Base-by-base conservation (phyloP, 768 basidiomycete species). In the Leccinellum luteum region DNA sequence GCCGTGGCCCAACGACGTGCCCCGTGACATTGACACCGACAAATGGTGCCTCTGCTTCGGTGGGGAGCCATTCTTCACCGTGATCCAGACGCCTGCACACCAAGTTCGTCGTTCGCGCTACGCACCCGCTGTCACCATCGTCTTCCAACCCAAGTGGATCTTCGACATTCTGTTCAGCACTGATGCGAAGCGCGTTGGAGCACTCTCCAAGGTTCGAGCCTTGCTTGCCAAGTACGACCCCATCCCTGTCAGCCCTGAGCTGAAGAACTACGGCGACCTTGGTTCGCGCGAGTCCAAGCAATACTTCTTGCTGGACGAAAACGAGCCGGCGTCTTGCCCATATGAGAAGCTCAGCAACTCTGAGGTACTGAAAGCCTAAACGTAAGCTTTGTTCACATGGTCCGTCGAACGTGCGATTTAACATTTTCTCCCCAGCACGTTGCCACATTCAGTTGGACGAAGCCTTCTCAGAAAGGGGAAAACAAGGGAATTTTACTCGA, bases 221-320 rank as follows among this genome's bases (percentile, higher is more conserved):
- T 61, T 65, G 3, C 53, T 65, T 17, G 51, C 53, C 8, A 62
- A 62, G 23, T 65, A 65, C 21, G 64, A 66, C 13, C 61, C 64
- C 13, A 62, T 66, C 19, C 55, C 61, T 27, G 56, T 65, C 43
- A 66, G 64, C 56, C 98, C 71, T 98, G 64, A 65, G 55, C 48
- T 66, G 25, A 66, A 63, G 56, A 65, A 66, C 53, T 63, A 65
- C 25, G 64, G 64, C 8, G 64, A 66, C 2, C 2, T 53, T 23
- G 64, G 56, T 34, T 65, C 64, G 12, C 64, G 64, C 34, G 64
- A 66, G 61, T 56, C 65, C 19, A 54, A 56, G 48, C 64, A 66
- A 41, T 66, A 66, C 45, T 66, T 66, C 23, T 34, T 66, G 28
- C 27, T 65, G 44, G 64, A 66, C 34, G 64, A 66, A 19, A 66